A percentile compares a stretch with the other conserved stretches of the same genome.
Conservation (phyloP, 768 basidiomycete species). For the Dentipellis sp. region DNA sequence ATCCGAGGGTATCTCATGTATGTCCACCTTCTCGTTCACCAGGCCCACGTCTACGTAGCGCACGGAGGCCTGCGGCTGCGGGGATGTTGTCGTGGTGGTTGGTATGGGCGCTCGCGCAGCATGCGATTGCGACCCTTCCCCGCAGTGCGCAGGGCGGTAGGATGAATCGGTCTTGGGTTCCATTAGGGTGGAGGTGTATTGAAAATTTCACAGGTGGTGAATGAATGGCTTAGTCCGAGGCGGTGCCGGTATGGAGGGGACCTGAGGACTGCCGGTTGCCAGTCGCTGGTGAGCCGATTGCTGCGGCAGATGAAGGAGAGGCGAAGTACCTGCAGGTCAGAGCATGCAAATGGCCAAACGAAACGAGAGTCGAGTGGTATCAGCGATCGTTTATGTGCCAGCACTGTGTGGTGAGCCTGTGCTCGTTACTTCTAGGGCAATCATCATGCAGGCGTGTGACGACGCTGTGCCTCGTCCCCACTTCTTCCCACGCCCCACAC, state of each 20-base stretch:
- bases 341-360: no score
- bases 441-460: no score
- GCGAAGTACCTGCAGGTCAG: slow-evolving; percentile 11
- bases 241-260: no score
- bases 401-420: no score
- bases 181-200: slow-evolving; percentile 1
- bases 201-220: no score
- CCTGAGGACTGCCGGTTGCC: slow-evolving; percentile 3
- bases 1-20: not conserved
- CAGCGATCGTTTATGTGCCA: no score
- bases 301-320: slow-evolving; percentile 16
- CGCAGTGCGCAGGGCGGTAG: not conserved
- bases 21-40: not conserved
- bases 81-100: not conserved
- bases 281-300: slow-evolving; percentile 7
- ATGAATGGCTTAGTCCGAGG: no score
- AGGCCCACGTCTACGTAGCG: slow-evolving; percentile 22
- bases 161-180: not conserved
- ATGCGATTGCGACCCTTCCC: slow-evolving; percentile 10
- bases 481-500: no score
- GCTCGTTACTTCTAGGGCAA: no score
- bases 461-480: no score
- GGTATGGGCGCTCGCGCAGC: not conserved
- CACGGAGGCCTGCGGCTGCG: slow-evolving; percentile 20
- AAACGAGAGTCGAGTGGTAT: no score